phyloP scores from a whole-genome alignment of 1,284 basidiomycete species.

The Schizopora paradoxa region DNA sequence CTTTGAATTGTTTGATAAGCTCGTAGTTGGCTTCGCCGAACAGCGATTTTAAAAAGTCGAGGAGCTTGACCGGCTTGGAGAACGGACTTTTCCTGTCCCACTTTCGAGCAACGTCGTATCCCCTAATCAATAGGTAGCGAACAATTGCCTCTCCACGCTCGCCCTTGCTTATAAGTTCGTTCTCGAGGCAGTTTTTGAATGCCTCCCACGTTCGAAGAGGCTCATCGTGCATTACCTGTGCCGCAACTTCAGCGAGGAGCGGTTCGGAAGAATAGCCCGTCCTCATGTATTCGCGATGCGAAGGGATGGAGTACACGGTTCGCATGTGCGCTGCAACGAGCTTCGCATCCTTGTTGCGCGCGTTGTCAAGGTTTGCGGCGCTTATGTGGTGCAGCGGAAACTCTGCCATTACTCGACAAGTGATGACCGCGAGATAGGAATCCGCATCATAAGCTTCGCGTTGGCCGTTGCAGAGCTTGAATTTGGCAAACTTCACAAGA shows the following conservation, averaged over 20 bases:
- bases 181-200: background rate
- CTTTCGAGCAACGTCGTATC: slow-evolving; percentile 2
- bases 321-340: slow-evolving; percentile 13
- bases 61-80: background rate
- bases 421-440: background rate
- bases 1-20: background rate
- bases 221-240: slow-evolving; percentile 7
- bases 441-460: background rate
- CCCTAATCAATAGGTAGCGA: background rate
- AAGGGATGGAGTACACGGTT: slow-evolving; percentile 14
- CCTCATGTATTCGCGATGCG: slow-evolving; percentile 14
- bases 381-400: background rate
- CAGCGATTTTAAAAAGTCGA: background rate
- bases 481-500: background rate
- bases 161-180: slow-evolving; percentile 4
- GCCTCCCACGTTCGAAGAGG: too few species aligned
- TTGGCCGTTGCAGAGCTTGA: background rate
- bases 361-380: background rate
- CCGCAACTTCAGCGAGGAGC: slow-evolving; percentile 20
- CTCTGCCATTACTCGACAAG: background rate
- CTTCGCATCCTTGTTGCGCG: too few species aligned
- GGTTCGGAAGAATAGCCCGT: slow-evolving; percentile 21
- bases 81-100: background rate
- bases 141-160: slow-evolving; percentile 9
- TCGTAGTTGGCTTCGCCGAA: background rate